Conservation (phyloP, 345 rosid genomes). For the Kandelia obovata region DNA sequence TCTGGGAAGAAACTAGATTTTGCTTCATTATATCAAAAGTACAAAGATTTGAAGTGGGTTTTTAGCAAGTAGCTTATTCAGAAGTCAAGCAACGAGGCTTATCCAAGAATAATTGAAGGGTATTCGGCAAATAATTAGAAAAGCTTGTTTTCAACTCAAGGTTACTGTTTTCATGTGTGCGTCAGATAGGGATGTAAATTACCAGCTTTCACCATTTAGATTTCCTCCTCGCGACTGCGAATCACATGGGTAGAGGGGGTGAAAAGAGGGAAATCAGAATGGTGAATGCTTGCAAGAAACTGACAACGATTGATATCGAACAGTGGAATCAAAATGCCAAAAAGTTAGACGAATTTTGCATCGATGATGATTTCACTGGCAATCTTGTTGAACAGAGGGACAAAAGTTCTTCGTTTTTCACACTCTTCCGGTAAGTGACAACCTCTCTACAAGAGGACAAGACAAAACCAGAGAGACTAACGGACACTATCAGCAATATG, state of each 20-base stretch:
- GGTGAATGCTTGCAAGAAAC: background rate
- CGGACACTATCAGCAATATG: no score
- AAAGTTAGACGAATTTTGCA: constrained; percentile 8
- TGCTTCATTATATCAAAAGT: constrained; percentile 17
- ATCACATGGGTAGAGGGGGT: background rate
- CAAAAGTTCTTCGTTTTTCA: constrained; percentile 1
- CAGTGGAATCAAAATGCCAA: background rate
- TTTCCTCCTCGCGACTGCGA: background rate
- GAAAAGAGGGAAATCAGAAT: background rate
- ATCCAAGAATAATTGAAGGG: background rate
- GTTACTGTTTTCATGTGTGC: background rate
- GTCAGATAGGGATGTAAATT: background rate
- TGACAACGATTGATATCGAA: constrained; percentile 2
- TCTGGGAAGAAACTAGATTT: constrained; percentile 19
- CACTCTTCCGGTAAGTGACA: background rate
- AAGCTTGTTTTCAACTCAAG: background rate
- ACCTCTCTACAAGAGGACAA: background rate
- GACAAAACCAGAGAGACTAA: no score
- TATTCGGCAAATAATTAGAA: background rate
- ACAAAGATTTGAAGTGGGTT: constrained; percentile 12
- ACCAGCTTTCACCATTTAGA: background rate
- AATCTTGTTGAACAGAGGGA: background rate
- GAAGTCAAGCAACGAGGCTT: background rate
- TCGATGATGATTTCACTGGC: constrained; percentile 1
- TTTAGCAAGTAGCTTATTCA: constrained; percentile 5